Conservation (phyloP, 2,329 filamentous ascomycete genomes). For the Hirsutella minnesotensis region DNA sequence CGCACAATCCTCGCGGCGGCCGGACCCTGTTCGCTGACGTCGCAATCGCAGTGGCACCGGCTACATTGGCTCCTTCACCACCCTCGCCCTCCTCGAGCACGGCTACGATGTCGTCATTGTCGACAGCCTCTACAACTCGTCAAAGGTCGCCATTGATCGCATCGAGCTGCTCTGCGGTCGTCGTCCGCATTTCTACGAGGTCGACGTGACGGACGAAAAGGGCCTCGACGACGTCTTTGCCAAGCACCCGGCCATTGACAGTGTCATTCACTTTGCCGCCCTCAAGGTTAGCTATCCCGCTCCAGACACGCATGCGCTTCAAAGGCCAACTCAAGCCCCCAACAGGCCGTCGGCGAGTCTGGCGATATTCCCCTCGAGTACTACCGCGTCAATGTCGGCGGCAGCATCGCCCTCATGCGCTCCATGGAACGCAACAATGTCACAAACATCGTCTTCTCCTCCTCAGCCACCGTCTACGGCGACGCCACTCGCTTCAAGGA, state of each 20-base stretch:
- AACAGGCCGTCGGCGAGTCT: slow-evolving; percentile 87
- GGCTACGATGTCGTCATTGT: slow-evolving; percentile 95
- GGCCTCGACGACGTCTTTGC: slow-evolving; percentile 78
- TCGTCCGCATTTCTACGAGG: slow-evolving; percentile 71
- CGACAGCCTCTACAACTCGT: slow-evolving; percentile 97
- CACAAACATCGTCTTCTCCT: slow-evolving; percentile 96
- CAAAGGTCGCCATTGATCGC: slow-evolving; percentile 78
- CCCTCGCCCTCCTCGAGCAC: slow-evolving; percentile 81
- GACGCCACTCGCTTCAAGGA: slow-evolving; percentile 90
- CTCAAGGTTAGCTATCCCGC: slow-evolving; percentile 51
- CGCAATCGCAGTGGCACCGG: slow-evolving; percentile 65
- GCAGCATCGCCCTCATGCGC: slow-evolving; percentile 75
- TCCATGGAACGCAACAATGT: slow-evolving; percentile 87
- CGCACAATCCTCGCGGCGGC: too few species aligned
- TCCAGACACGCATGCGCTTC: background rate
- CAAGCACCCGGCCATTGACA: slow-evolving; percentile 87
- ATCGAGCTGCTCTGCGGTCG: slow-evolving; percentile 90
- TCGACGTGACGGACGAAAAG: slow-evolving; percentile 78
- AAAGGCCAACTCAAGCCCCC: background rate
- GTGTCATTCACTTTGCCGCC: slow-evolving; percentile 96
- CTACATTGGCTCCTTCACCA: slow-evolving; percentile 98
- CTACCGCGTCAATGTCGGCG: slow-evolving; percentile 93
- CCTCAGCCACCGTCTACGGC: slow-evolving; percentile 94
- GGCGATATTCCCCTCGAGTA: slow-evolving; percentile 91
- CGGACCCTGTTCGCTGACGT: background rate